Evolutionary conservation across 2,329 filamentous ascomycete species (phyloP).

Genomic region (Aspergillus carbonarius): DNA sequence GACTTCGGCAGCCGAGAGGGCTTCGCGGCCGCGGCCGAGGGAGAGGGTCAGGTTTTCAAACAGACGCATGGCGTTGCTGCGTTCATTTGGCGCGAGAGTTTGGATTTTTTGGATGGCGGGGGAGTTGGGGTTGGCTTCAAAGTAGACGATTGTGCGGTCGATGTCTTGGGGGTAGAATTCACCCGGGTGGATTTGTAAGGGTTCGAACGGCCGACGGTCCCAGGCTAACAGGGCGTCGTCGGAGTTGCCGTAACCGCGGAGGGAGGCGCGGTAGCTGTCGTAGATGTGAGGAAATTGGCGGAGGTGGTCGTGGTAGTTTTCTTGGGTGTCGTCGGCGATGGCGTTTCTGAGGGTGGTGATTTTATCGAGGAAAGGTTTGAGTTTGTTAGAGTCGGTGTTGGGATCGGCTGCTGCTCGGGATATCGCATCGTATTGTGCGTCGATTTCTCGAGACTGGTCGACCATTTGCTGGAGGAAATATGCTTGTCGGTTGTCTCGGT

Average conservation of each 20-base stretch:
- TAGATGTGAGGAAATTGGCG: conserved; percentile 46
- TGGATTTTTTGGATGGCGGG: conserved; percentile 20
- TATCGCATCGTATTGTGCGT: conserved; percentile 25
- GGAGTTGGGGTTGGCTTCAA: conserved; percentile 33
- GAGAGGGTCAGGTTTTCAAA: conserved; percentile 27
- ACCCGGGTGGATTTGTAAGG: conserved; percentile 55
- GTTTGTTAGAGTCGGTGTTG: conserved; percentile 12
- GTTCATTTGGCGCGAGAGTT: conserved; percentile 15
- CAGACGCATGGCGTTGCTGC: conserved; percentile 21
- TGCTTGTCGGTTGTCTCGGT: conserved; percentile 26
- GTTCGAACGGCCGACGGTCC: conserved; percentile 71
- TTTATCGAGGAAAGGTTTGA: conserved; percentile 25
- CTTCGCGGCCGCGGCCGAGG: conserved; percentile 25
- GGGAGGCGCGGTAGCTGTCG: conserved; percentile 49
- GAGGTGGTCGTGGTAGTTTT: conserved; percentile 26
- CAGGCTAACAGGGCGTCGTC: conserved; percentile 58
- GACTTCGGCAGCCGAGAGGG: conserved; percentile 29
- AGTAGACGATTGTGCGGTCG: conserved; percentile 36
- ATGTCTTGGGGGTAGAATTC: conserved; percentile 66
- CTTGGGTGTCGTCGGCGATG: conserved; percentile 4
- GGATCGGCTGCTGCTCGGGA: conserved; percentile 28
- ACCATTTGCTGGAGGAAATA: conserved; percentile 17
- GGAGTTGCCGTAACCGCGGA: conserved; percentile 32
- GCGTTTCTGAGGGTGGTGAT: conserved; percentile 13
- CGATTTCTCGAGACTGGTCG: conserved; percentile 25